These are phyloP conservation scores for Tieghemostelium lacteum DNA, from an alignment of 78 protist species.

Conservation along the genomic window DNA sequence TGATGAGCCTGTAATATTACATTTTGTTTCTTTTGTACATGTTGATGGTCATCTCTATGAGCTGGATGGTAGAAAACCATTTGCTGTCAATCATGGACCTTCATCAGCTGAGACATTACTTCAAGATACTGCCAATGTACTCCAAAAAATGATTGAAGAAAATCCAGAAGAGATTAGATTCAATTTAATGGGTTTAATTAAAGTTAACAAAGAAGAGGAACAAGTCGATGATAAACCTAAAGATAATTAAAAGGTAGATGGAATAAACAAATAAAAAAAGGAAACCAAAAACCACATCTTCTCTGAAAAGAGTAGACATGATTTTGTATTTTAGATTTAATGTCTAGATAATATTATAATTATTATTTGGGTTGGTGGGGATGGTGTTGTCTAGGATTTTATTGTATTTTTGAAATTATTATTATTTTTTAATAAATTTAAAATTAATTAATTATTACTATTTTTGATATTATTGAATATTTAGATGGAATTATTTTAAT, in stretches of 20 bases:
- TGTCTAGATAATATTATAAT: no score
- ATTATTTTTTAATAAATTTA: no score
- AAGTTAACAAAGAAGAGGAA: constrained; percentile 10
- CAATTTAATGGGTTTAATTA: constrained; percentile 76
- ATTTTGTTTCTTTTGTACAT: constrained; percentile 90
- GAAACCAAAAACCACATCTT: no score
- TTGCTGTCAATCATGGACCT: constrained; percentile 87
- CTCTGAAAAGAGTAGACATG: no score
- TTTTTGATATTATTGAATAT: no score
- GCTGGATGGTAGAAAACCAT: constrained; percentile 89
- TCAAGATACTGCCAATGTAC: constrained; percentile 58
- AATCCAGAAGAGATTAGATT: constrained; percentile 78
- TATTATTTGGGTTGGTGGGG: no score
- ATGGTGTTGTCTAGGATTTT: no score
- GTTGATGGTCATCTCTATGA: constrained; percentile 86
- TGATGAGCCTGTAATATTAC: constrained; percentile 87
- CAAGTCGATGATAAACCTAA: constrained; percentile 6
- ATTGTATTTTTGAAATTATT: no score
- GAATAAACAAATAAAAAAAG: constrained; percentile 6
- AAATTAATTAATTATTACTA: no score
- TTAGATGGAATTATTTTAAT: no score
- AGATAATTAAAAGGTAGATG: not conserved
- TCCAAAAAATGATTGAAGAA: constrained; percentile 62
- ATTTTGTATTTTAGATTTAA: no score
- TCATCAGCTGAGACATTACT: constrained; percentile 69